Conservation (phyloP, 805 yeast genomes). For the Kuraishia floccosa region DNA sequence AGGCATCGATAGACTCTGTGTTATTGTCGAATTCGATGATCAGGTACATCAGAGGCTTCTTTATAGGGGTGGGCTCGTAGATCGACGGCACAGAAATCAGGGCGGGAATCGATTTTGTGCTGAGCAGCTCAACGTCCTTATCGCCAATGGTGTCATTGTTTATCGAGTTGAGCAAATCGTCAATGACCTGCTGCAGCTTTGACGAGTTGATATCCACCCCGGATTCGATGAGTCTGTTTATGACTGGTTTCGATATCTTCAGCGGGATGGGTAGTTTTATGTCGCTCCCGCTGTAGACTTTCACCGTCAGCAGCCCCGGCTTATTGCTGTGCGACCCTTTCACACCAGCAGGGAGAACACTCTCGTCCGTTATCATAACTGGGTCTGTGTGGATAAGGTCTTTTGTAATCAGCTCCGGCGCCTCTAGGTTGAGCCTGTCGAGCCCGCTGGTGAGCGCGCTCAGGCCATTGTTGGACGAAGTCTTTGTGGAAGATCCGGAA, state of each 20-base stretch:
- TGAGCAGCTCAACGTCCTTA: conserved; percentile 7
- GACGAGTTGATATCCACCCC: conserved; percentile 27
- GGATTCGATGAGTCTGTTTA: conserved; percentile 56
- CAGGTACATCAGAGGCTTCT: conserved; percentile 66
- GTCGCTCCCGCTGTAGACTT: conserved; percentile 59
- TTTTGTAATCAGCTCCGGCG: conserved; percentile 10
- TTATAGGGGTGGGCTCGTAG: conserved; percentile 19
- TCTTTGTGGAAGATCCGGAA: too few relatives aligned
- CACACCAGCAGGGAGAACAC: background rate
- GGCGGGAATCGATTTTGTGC: conserved; percentile 30
- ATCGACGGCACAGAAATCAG: conserved; percentile 31
- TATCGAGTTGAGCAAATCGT: conserved; percentile 8
- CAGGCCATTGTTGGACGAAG: too few relatives aligned
- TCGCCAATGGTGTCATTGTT: conserved; percentile 5
- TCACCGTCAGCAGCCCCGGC: conserved; percentile 72
- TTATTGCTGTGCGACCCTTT: conserved; percentile 6
- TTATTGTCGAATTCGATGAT: conserved; percentile 94
- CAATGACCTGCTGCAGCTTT: conserved; percentile 19
- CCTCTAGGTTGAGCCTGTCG: conserved; percentile 1
- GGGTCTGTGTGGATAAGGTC: conserved; percentile 20
- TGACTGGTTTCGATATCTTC: conserved; percentile 49
- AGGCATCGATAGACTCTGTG: conserved; percentile 80
- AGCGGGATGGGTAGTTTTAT: conserved; percentile 63
- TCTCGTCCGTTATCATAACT: conserved; percentile 10
- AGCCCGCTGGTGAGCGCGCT: background rate